Base-by-base conservation (phyloP, 805 yeast species). In the Spathaspora boniae region DNA sequence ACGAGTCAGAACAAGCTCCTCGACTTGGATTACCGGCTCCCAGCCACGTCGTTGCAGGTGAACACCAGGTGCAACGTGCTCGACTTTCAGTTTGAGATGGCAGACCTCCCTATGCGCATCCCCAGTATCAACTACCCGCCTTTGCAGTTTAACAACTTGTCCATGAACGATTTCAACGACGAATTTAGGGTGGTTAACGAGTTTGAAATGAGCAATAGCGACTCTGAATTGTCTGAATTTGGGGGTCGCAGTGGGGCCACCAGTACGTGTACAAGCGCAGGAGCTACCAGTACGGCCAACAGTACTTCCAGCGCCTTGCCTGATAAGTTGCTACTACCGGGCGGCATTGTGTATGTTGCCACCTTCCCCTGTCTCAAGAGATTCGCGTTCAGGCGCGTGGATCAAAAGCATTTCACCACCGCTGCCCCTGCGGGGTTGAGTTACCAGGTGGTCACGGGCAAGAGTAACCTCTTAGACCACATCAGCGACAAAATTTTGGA, bases 1-100 rank as follows among this genome's bases (percentile, higher is more conserved):
- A 43, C 47, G 33, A 45, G 49, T 27, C 60, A 55, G 36, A 57
- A 57, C 38, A 56, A 50, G 33, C 33, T 56, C 26, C 38, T 57
- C 26, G 45, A 44, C 32, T 47, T 38, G 18, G 42, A 56, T 31
- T 54, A 54, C 44, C 34, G 60, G 23, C 44, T 57, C 36, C 62
- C 62, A 2, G 46, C 61, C 3, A 45, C 60, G 2, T 41, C 46
- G 18, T 26, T 31, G 18, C 23, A 17, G 26, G 17, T 11, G 9
- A 8, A 16, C 17, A 31, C 32, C 14, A 17, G 12, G 12, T 12
- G 11, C 11, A 22, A 11, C 25, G 25, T 22, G n/a, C 30, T 56
- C 7, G 61, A 57, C 25, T 48, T 56, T 30, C 43, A 47, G 28
- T 49, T 52, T 40, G 60, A 56, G 40, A 40, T 52, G 27, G 34